A percentile compares a stretch with the other conserved stretches of the same genome.
These are phyloP conservation scores for Kluyveromyces marxianus DNA, from an alignment of 1,139 yeast species.

Conservation along the genomic window DNA sequence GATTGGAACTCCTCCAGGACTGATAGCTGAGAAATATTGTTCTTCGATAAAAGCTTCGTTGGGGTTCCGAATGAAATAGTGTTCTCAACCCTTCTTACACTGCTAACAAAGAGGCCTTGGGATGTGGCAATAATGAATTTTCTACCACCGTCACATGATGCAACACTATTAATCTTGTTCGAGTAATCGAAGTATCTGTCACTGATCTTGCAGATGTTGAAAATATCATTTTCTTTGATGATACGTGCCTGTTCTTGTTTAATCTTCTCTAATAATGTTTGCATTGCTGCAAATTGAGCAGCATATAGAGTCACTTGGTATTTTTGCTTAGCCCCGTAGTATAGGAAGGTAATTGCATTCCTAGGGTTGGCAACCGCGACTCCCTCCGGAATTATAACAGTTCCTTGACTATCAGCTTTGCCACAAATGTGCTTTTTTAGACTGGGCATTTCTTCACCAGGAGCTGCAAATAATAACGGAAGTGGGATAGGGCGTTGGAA, in stretches of 20 bases:
- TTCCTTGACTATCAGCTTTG: conserved; percentile 35
- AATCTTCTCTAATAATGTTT: conserved; percentile 72
- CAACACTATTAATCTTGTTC: conserved; percentile 83
- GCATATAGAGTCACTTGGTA: conserved; percentile 65
- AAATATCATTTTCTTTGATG: conserved; percentile 68
- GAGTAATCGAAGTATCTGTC: conserved; percentile 64
- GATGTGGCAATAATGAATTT: conserved; percentile 87
- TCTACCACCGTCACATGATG: conserved; percentile 92
- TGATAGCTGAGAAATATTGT: conserved; percentile 81
- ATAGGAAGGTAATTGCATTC: conserved; percentile 41
- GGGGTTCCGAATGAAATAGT: conserved; percentile 63
- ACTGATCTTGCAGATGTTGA: conserved; percentile 66
- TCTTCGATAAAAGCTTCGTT: conserved; percentile 65
- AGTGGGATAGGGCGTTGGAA: conserved; percentile 90
- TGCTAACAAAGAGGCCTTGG: conserved; percentile 78
- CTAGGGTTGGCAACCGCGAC: conserved; percentile 21
- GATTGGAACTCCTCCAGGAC: conserved; percentile 89
- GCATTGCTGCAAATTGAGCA: conserved; percentile 61
- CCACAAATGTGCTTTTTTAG: conserved; percentile 38
- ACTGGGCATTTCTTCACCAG: conserved; percentile 71
- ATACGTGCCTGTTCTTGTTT: conserved; percentile 71
- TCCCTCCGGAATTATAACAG: conserved; percentile 32
- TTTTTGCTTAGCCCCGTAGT: conserved; percentile 50
- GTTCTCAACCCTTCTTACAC: conserved; percentile 39
- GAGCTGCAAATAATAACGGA: conserved; percentile 68